Evolutionary conservation across 768 basidiomycete species (phyloP), one percentile per base, ranked within the genome.

Genomic region (Tulasnella sp.): DNA sequence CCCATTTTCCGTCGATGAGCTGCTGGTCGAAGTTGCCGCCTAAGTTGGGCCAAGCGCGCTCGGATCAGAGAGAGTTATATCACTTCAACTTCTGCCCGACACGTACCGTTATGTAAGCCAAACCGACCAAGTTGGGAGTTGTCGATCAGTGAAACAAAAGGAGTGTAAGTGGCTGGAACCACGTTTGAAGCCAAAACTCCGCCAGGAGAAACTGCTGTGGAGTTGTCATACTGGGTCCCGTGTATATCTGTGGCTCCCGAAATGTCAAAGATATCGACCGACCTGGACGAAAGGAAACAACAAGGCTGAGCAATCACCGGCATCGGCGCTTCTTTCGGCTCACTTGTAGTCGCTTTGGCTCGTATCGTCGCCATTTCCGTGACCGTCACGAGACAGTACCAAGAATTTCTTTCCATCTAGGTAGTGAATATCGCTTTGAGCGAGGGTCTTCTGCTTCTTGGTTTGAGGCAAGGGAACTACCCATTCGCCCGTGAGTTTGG

Each of bases 1-100:
- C 91, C 89, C 90, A 91, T 82, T 91, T 91, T 0, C 86, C 86
- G 77, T 86, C 86, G 70, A 91, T 86, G n/a, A 90, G 84, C 0
- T 86, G 87, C 39, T 83, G 77, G 77, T 90, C 86, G 74, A 85
- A 82, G 3, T 86, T 86, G 38, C 85, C 82, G 71, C 85, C 88
- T 89, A 72, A 3, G 3, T 22, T 52, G 40, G 8, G 73, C 31
- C 34, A 25, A 29, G 77, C 31, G 25, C 40, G 58, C 58, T 31
- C 31, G 31, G 6, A 17, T 70, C 15, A 39, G 68, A 37, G 29
- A 70, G 9, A n/a, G 64, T 67, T 9, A 67, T 67, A 8, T n/a
- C 34, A 25, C n/a, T 8, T 8, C 64, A 67, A 8, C 64, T 12
- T 22, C 25, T 3, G 14, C 31, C 19, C 1, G 19, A 38, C 7